phyloP scores from a whole-genome alignment of 768 basidiomycete species.

The Gloeophyllum trabeum region DNA sequence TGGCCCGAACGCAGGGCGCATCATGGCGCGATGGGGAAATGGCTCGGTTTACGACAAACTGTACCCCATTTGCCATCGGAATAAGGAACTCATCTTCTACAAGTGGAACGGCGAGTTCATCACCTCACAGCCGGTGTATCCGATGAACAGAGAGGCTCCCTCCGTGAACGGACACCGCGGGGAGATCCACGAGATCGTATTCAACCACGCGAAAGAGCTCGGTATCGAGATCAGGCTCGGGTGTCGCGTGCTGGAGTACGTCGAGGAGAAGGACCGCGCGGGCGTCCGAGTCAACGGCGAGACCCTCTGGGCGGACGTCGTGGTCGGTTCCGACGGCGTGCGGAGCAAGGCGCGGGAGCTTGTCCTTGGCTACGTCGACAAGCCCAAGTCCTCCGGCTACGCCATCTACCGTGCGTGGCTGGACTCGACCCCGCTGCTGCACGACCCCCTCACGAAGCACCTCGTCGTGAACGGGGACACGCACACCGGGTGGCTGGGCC shows the following conservation, averaged over 20 bases:
- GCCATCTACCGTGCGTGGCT: slow-evolving; percentile 17
- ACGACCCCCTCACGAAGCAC: slow-evolving; percentile 10
- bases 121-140: slow-evolving; percentile 10
- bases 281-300: slow-evolving; percentile 10
- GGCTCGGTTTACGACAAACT: slow-evolving; percentile 10
- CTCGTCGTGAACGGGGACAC: slow-evolving; percentile 7
- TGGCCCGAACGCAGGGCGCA: slow-evolving; percentile 12
- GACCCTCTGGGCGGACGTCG: slow-evolving; percentile 10
- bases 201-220: slow-evolving; percentile 11
- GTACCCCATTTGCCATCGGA: slow-evolving; percentile 8
- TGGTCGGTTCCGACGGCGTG: slow-evolving; percentile 16
- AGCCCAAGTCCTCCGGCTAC: slow-evolving; percentile 12
- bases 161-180: slow-evolving; percentile 17
- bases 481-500: slow-evolving; percentile 10
- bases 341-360: slow-evolving; percentile 9
- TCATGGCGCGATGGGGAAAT: slow-evolving; percentile 14
- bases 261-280: slow-evolving; percentile 7
- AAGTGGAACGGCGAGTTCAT: slow-evolving; percentile 10
- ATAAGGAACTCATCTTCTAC: slow-evolving; percentile 5
- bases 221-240: slow-evolving; percentile 12
- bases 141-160: slow-evolving; percentile 8
- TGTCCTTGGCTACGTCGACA: slow-evolving; percentile 11
- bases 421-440: slow-evolving; percentile 10
- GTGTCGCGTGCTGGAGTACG: slow-evolving; percentile 10
- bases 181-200: slow-evolving; percentile 13